These are phyloP conservation scores for Fusarium sp. DNA, from an alignment of 2,329 filamentous ascomycete genomes.

Conservation along the genomic window DNA sequence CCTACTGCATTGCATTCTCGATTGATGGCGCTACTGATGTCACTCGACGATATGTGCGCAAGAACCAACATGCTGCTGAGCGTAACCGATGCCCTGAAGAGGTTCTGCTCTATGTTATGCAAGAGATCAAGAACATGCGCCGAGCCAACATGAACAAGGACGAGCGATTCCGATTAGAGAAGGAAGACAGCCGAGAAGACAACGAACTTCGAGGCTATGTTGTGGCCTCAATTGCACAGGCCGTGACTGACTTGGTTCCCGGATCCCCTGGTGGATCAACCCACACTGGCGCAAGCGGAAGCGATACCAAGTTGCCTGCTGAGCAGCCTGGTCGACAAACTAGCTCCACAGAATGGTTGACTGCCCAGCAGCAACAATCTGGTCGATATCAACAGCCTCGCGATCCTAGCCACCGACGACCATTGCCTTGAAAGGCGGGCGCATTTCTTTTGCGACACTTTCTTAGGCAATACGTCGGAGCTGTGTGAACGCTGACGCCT, in stretches of 20 bases:
- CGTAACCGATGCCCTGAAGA: slow-evolving; percentile 87
- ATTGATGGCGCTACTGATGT: slow-evolving; percentile 82
- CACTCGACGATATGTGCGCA: slow-evolving; percentile 76
- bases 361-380: slow-evolving; percentile 60
- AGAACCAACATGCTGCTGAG: slow-evolving; percentile 77
- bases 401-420: slow-evolving; percentile 59
- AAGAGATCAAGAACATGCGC: slow-evolving; percentile 88
- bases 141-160: slow-evolving; percentile 88
- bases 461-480: slow-evolving; percentile 8
- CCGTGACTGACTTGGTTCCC: slow-evolving; percentile 76
- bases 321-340: slow-evolving; percentile 68
- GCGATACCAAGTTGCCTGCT: slow-evolving; percentile 71
- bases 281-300: slow-evolving; percentile 50
- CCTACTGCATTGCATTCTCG: slow-evolving; percentile 96
- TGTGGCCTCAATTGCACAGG: slow-evolving; percentile 78
- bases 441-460: slow-evolving; percentile 34
- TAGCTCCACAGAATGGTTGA: slow-evolving; percentile 64
- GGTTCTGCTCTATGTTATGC: slow-evolving; percentile 89
- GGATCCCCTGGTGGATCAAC: slow-evolving; percentile 50
- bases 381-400: slow-evolving; percentile 60
- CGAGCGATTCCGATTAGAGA: slow-evolving; percentile 82
- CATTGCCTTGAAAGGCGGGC: slow-evolving; percentile 49
- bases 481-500: slow-evolving; percentile 10
- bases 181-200: slow-evolving; percentile 82
- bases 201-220: slow-evolving; percentile 80